Evolutionary conservation across 2,329 filamentous ascomycete species (phyloP).

Genomic region (Microcera coccophila): DNA sequence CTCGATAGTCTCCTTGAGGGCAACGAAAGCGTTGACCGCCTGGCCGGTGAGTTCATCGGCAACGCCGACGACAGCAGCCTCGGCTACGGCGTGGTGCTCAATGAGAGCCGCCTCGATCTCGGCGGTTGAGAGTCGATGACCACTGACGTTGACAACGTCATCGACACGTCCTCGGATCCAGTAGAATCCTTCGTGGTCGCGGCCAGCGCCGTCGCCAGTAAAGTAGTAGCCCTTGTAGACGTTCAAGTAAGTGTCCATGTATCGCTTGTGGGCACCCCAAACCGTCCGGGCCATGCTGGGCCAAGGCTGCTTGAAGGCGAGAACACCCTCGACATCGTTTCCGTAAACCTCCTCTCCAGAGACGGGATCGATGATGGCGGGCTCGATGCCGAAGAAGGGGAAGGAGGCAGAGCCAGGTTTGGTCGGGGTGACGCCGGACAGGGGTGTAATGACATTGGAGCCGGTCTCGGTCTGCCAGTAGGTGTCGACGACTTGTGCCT

Average conservation of each 20-base stretch:
- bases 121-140: constrained; percentile 91
- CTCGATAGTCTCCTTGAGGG: constrained; percentile 82
- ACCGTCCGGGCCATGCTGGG: constrained; percentile 98
- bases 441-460: constrained; percentile 89
- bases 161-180: constrained; percentile 99
- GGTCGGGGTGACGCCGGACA: constrained; percentile 89
- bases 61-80: constrained; percentile 93
- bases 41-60: constrained; percentile 92
- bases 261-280: constrained; percentile 95
- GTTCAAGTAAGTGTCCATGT: constrained; percentile 97
- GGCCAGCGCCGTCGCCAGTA: constrained; percentile 88
- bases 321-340: constrained; percentile 94
- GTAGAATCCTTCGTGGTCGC: constrained; percentile 98
- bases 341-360: constrained; percentile 89
- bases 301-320: constrained; percentile 97
- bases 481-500: constrained; percentile 91
- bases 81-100: constrained; percentile 84
- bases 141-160: constrained; percentile 96
- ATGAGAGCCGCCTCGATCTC: constrained; percentile 97
- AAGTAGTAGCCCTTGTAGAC: constrained; percentile 99
- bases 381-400: constrained; percentile 97
- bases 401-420: constrained; percentile 95
- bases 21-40: constrained; percentile 94
- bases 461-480: constrained; percentile 99
- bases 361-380: constrained; percentile 94